These are phyloP conservation scores for Vitis vinifera DNA, from an alignment of 164 flowering plant genomes.

Conservation along the genomic window DNA sequence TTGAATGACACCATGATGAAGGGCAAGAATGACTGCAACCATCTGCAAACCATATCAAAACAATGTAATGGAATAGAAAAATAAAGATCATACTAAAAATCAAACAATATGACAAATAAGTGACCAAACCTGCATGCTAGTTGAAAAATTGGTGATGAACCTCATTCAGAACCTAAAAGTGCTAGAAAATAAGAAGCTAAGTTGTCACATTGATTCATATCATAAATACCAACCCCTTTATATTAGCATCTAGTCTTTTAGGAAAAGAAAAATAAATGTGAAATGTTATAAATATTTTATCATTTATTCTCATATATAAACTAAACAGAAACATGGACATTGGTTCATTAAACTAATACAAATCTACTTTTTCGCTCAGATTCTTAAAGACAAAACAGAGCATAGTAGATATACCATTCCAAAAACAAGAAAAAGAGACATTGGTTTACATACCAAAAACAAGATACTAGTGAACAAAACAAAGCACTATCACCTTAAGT, in stretches of 20 bases:
- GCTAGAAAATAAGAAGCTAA: background rate
- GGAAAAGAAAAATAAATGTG: no score
- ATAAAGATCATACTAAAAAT: background rate
- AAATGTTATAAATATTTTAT: no score
- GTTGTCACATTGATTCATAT: no score
- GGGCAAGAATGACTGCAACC: slow-evolving; percentile 73
- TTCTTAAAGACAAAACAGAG: slow-evolving; percentile 51
- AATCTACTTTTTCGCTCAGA: slow-evolving; percentile 32
- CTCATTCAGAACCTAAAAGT: slow-evolving; percentile 49
- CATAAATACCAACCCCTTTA: no score
- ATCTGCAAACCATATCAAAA: slow-evolving; percentile 52
- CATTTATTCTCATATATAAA: no score
- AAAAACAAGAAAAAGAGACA: no score
- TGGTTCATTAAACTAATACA: slow-evolving; percentile 24
- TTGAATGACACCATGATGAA: slow-evolving; percentile 87
- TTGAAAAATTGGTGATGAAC: slow-evolving; percentile 57
- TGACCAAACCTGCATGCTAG: slow-evolving; percentile 74
- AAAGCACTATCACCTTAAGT: slow-evolving; percentile 11
- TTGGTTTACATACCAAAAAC: background rate
- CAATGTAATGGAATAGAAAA: slow-evolving; percentile 2
- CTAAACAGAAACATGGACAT: no score
- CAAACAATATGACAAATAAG: background rate
- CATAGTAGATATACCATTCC: slow-evolving; percentile 44
- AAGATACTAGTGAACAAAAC: slow-evolving; percentile 16
- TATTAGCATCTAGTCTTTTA: no score